phyloP scores from a whole-genome alignment of 768 basidiomycete genomes.

The Grammothele lineata region DNA sequence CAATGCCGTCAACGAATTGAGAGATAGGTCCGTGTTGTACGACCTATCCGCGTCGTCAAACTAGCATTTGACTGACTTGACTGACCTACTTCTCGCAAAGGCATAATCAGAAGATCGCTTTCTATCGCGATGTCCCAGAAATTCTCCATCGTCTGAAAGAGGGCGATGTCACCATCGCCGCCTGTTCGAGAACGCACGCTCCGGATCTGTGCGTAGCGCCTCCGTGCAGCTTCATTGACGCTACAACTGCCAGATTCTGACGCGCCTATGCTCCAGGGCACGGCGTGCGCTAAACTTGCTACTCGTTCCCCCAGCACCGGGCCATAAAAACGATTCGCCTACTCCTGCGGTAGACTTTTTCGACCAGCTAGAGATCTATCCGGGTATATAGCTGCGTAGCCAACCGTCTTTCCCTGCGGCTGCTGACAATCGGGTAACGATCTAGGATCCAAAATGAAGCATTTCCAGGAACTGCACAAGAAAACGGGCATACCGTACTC shows the following conservation, averaged over 20 bases:
- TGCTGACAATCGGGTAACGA: neutral
- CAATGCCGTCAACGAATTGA: constrained; percentile 42
- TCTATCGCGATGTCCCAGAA: constrained; percentile 73
- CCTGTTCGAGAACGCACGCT: constrained; percentile 70
- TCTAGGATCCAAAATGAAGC: constrained; percentile 74
- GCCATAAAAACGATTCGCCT: constrained; percentile 28
- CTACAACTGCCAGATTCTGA: no score
- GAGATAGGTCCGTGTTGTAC: constrained; percentile 38
- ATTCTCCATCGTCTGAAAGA: constrained; percentile 59
- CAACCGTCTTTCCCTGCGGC: no score
- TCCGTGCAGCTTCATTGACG: no score
- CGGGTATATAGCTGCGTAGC: constrained; percentile 71
- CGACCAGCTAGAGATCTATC: constrained; percentile 72
- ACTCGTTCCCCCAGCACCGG: constrained; percentile 40
- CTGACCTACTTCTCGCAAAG: constrained; percentile 32
- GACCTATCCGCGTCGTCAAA: no score
- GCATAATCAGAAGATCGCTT: constrained; percentile 51
- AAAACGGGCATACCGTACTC: constrained; percentile 50
- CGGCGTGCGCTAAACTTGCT: constrained; percentile 67
- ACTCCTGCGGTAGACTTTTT: constrained; percentile 58
- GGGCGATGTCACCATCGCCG: constrained; percentile 54
- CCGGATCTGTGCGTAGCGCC: constrained; percentile 53
- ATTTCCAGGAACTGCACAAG: constrained; percentile 65
- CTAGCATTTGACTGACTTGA: neutral
- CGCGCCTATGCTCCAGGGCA: constrained; percentile 50